Conservation (phyloP, 2,329 filamentous ascomycete genomes). For the Aureobasidium sp. region DNA sequence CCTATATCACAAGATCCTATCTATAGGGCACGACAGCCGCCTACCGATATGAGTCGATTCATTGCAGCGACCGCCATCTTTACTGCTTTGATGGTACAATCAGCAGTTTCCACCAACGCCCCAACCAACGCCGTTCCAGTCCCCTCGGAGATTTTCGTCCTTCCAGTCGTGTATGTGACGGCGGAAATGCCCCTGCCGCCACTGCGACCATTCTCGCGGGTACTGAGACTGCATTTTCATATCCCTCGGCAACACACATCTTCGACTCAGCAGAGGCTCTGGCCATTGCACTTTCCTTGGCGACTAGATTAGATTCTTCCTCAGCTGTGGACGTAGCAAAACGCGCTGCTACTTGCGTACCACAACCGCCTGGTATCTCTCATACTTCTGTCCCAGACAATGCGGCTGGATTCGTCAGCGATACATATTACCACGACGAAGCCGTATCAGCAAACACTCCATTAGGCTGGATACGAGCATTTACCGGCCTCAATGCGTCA, state of each 20-base stretch:
- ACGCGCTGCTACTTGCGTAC: not conserved
- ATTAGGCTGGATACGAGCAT: not conserved
- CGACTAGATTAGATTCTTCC: not conserved
- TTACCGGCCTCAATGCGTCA: not conserved
- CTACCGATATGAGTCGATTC: not conserved
- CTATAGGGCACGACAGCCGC: too few species aligned
- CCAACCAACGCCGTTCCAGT: too few species aligned
- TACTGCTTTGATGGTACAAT: not conserved
- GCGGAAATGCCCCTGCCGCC: not conserved
- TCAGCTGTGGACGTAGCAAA: not conserved
- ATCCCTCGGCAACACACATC: not conserved
- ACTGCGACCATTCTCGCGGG: not conserved
- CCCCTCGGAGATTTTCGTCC: not conserved
- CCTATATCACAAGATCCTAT: too few species aligned
- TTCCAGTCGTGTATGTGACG: not conserved
- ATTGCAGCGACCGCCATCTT: not conserved
- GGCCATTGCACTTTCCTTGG: not conserved
- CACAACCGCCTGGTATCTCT: not conserved
- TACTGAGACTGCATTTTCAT: not conserved
- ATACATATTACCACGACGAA: not conserved
- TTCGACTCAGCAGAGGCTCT: not conserved
- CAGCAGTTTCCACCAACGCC: too few species aligned
- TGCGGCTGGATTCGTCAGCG: not conserved
- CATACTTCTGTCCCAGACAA: not conserved
- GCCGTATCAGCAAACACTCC: not conserved